Base-by-base conservation (phyloP, 306 rosid genomes). In the Quercus aquifolioides region DNA sequence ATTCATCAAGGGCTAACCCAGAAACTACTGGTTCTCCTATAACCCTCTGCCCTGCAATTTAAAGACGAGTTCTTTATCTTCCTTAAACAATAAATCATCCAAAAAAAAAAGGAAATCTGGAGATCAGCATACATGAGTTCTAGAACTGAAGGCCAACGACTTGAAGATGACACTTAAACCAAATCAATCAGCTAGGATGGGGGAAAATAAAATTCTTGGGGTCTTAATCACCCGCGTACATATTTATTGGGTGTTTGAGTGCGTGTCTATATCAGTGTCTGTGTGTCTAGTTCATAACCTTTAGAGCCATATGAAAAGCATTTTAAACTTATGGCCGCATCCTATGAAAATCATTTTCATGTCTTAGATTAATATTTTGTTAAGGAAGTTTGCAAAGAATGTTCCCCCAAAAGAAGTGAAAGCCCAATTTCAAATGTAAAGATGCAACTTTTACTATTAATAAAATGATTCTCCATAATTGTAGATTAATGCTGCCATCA, bases 1-100 rank as follows among this genome's bases (percentile, higher is more conserved):
- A 94, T 15, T 85, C 98, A 86, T 92, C 93, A 11, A 94, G 97
- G 82, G 86, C 90, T 84, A 94, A 83, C 78, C 97, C 97, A 76
- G 97, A 92, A 77, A 84, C 89, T 71, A 94, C 88, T 75, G 98
- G 88, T 84, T 94, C 97, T 54, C 99, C 97, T 57, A 94, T 84
- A 79, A 94, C 95, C 80, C 90, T 88, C 78, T 87, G 91, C 74
- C 97, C 99, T 92, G 89, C 79, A 85, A 75, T 69, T 75, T 73
- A 58, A 79, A 79, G 83, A 33, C 57, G 55, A 59, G 46, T 41
- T 41, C 12, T 62, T 11, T 3, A 51, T 23, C 54, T 60, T 62
- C 5, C 25, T 30, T 55, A 33, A 49, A 49, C 17, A 78, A 31
- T 28, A 17, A 65, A 71, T 26, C 71, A 46, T 26, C 8, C 12